Evolutionary conservation across 2,329 filamentous ascomycete genomes (phyloP).

Genomic region (Trichoderma pleuroti): DNA sequence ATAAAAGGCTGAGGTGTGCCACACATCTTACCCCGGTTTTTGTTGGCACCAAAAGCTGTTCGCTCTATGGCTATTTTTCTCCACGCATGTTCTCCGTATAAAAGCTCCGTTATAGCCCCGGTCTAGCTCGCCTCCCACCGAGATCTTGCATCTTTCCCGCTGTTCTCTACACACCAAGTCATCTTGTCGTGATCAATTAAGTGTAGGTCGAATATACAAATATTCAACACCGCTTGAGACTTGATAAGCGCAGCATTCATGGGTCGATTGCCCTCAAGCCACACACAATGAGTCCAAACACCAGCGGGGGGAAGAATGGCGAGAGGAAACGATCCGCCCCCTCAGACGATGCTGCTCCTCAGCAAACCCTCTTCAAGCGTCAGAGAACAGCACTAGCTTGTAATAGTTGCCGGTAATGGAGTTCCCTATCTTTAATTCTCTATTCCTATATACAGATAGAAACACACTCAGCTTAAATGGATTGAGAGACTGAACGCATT

Average conservation of each 20-base stretch:
- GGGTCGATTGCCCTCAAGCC: not conserved
- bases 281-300: not conserved
- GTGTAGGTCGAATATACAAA: not conserved
- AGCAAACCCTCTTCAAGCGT: not conserved
- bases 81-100: not conserved
- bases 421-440: not conserved
- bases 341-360: not conserved
- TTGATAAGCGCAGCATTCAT: not conserved
- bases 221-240: too few relatives aligned
- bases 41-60: not conserved
- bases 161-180: not conserved
- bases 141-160: not conserved
- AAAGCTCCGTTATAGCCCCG: slow-evolving; percentile 4
- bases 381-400: slow-evolving; percentile 5
- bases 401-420: slow-evolving; percentile 4
- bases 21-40: not conserved
- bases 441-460: not conserved
- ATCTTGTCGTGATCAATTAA: not conserved
- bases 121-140: not conserved
- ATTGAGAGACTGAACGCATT: not conserved
- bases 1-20: not conserved
- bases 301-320: not conserved
- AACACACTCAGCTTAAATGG: not conserved
- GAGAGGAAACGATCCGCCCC: slow-evolving; percentile 4
- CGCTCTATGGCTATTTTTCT: not conserved